These are phyloP conservation scores for Verticillium tricorpus DNA, from an alignment of 2,329 filamentous ascomycete genomes.

Conservation along the genomic window DNA sequence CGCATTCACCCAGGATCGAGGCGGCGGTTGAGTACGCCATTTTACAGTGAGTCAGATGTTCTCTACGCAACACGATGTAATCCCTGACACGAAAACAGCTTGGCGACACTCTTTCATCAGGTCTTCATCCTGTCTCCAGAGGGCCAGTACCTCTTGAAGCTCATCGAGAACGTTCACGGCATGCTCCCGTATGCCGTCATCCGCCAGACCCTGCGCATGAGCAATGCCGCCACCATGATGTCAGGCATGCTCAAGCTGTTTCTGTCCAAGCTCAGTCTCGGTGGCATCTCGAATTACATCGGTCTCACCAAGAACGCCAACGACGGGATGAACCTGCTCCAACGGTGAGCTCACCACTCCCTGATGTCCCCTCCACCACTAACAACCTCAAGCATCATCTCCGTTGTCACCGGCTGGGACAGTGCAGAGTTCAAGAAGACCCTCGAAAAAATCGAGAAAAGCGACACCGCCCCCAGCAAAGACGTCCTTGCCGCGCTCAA, in stretches of 20 bases:
- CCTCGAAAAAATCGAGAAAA: conserved; percentile 59
- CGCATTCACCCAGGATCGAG: conserved; percentile 57
- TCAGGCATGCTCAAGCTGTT: conserved; percentile 68
- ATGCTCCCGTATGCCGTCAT: conserved; percentile 69
- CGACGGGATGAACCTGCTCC: conserved; percentile 77
- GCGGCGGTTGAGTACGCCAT: conserved; percentile 63
- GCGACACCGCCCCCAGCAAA: conserved; percentile 53
- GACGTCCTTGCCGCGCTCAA: conserved; percentile 58
- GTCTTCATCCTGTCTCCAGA: conserved; percentile 69
- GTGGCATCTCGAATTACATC: conserved; percentile 73
- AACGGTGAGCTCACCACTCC: conserved; percentile 35
- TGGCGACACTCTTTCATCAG: conserved; percentile 71
- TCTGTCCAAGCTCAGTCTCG: conserved; percentile 72
- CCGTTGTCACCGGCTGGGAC: conserved; percentile 69
- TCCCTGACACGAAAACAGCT: conserved; percentile 34
- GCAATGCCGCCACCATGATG: conserved; percentile 80
- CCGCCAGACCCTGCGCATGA: conserved; percentile 67
- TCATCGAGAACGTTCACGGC: conserved; percentile 65
- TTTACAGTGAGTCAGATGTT: conserved; percentile 53
- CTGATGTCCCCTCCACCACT: not conserved
- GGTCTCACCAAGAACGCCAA: conserved; percentile 66
- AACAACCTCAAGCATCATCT: conserved; percentile 56
- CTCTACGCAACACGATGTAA: not conserved
- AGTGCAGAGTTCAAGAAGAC: conserved; percentile 64
- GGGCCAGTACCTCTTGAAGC: conserved; percentile 67